Base-by-base conservation (phyloP, 495 filamentous ascomycete species). In the Daldinia childiae region DNA sequence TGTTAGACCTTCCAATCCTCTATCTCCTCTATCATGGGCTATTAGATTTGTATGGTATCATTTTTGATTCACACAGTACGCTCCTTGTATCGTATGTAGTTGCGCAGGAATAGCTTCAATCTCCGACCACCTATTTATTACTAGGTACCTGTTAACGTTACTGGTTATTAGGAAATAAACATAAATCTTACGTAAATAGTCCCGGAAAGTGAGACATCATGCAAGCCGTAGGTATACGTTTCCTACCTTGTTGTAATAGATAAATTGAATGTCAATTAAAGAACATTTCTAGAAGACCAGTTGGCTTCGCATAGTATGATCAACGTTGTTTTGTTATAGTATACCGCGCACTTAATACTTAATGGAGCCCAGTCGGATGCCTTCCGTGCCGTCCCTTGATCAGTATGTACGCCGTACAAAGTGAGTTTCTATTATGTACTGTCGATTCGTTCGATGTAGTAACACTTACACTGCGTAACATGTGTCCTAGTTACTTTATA, bases 281-380 rank as follows among this genome's bases (percentile, higher is more conserved):
- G 72, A 74, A 74, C 38, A 51, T 17, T 74, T 74, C 72, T 74
- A 71, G 72, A 74, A 74, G 63, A 61, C 41, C 9, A 56, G 39
- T 27, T 52, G 51, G 66, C 56, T 73, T 36, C 14, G 14, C 34
- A 36, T 36, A 14, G 39, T 51, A 54, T 73, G 71, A 69, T 69
- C 43, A 69, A 57, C 62, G 51, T 69, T 38, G 65, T 50, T 66
- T 65, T 58, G 66, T 51, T 69, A 62, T 48, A 60, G 57, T 38
- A 34, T 9, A 34, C 12, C 11, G 32, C 32, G 38, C 41, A 57
- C 66, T 45, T n/a, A 58, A 64, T 39, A 12, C 30, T 48, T n/a
- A 65, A 48, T 24, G 21, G 9, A 21, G 19, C 60, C 59, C 67
- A 68, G 59, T 74, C 72, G 72, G 72, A 71, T 62, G 60, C 64